Evolutionary conservation across 805 yeast species (phyloP).

Genomic region (Priceomyces haplophilus): DNA sequence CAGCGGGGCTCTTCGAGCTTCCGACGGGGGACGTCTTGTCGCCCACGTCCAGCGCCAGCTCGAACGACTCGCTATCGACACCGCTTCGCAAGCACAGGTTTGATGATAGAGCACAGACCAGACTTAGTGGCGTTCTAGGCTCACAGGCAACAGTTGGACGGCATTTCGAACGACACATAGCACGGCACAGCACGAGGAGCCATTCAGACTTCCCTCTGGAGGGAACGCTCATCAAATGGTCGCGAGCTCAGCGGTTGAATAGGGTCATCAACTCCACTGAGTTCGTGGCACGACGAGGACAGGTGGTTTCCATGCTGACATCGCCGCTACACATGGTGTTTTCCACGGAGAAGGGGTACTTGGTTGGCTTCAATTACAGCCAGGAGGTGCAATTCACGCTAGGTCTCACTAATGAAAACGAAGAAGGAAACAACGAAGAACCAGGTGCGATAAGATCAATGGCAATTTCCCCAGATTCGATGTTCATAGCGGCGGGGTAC

Average conservation of each 20-base stretch:
- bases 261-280: conserved; percentile 18
- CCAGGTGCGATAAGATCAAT: conserved; percentile 45
- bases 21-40: not conserved
- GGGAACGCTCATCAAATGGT: conserved; percentile 22
- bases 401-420: conserved; percentile 36
- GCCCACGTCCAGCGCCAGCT: conserved; percentile 3
- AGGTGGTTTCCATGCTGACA: conserved; percentile 19
- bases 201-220: too few species aligned
- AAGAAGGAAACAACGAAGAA: not conserved
- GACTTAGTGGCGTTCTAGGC: conserved; percentile 20
- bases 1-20: conserved; percentile 1
- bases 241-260: conserved; percentile 19
- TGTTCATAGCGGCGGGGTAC: conserved; percentile 67
- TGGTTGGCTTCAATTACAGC: conserved; percentile 65
- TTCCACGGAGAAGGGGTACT: conserved; percentile 68
- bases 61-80: conserved; percentile 4
- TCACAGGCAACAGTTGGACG: not conserved
- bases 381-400: conserved; percentile 54
- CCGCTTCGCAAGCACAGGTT: conserved; percentile 23
- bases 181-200: too few species aligned
- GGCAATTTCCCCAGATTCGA: conserved; percentile 64
- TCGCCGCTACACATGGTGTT: conserved; percentile 45
- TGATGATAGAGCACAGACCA: conserved; percentile 38
- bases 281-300: conserved; percentile 24
- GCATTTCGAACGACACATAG: too few species aligned